phyloP scores from a whole-genome alignment of 2,329 filamentous ascomycete species.

The Diaporthe batatas region DNA sequence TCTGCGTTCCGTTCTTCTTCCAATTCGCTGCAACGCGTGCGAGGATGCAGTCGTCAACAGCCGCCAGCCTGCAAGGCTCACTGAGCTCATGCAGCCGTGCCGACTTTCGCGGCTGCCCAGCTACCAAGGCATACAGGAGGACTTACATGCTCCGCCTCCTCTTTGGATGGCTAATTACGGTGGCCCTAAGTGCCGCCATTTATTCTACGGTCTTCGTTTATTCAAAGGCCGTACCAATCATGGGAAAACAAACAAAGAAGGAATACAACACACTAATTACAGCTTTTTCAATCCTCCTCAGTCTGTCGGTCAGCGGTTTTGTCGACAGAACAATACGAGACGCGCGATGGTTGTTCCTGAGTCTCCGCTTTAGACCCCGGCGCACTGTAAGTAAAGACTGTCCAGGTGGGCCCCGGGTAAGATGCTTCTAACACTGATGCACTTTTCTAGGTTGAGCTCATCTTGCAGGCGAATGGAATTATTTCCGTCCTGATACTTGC shows the following conservation, averaged over 20 bases:
- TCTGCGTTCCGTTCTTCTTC: background rate
- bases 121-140: slow-evolving; percentile 5
- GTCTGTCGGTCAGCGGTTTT: slow-evolving; percentile 57
- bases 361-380: slow-evolving; percentile 52
- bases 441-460: slow-evolving; percentile 44
- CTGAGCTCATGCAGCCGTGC: slow-evolving; percentile 18
- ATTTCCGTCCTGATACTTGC: slow-evolving; percentile 44
- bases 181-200: slow-evolving; percentile 1
- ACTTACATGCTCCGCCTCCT: slow-evolving; percentile 21
- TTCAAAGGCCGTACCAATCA: slow-evolving; percentile 44
- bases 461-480: slow-evolving; percentile 43
- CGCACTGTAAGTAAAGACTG: slow-evolving; percentile 44
- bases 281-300: slow-evolving; percentile 57
- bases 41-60: slow-evolving; percentile 7
- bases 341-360: slow-evolving; percentile 61
- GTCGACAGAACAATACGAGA: slow-evolving; percentile 60
- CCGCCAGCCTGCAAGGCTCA: slow-evolving; percentile 16
- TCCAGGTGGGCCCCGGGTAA: slow-evolving; percentile 42
- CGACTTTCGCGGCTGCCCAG: background rate
- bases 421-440: background rate
- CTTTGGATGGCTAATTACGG: slow-evolving; percentile 3
- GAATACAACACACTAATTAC: slow-evolving; percentile 60
- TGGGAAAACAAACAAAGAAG: slow-evolving; percentile 53
- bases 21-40: background rate
- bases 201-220: slow-evolving; percentile 1